Conservation (phyloP, 1,139 yeast genomes). For the Arxiozyma telluris region DNA sequence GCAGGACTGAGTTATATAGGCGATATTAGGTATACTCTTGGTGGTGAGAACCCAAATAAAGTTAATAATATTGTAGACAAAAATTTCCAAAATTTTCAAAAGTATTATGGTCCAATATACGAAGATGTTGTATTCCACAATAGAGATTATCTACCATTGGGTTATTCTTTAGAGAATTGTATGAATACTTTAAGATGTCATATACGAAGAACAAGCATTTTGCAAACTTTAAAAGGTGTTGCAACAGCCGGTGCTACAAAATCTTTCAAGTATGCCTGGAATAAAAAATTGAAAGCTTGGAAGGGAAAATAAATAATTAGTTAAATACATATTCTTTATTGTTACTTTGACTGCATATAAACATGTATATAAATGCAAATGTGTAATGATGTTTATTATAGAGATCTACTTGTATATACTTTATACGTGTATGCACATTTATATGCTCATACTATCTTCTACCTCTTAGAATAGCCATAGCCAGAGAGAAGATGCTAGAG, state of each 20-base stretch:
- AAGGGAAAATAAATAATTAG: neutral
- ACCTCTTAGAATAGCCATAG: neutral
- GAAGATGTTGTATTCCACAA: slow-evolving; percentile 36
- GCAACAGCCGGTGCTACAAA: slow-evolving; percentile 77
- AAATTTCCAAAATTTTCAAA: slow-evolving; percentile 60
- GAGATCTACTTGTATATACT: neutral
- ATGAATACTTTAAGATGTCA: slow-evolving; percentile 43
- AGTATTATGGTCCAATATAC: slow-evolving; percentile 60
- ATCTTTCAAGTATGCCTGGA: slow-evolving; percentile 68
- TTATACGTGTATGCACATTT: neutral
- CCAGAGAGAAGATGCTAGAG: no score
- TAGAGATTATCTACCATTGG: slow-evolving; percentile 31
- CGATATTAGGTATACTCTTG: slow-evolving; percentile 77
- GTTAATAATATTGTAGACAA: slow-evolving; percentile 74
- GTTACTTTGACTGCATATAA: neutral
- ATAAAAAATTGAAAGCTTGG: slow-evolving; percentile 41
- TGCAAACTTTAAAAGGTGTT: slow-evolving; percentile 76
- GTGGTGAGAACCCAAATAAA: slow-evolving; percentile 89
- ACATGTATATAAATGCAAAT: neutral
- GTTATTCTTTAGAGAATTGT: slow-evolving; percentile 32
- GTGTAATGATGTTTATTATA: neutral
- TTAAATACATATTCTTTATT: neutral
- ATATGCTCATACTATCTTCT: no score
- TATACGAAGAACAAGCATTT: slow-evolving; percentile 58
- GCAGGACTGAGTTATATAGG: slow-evolving; percentile 82